A percentile compares a stretch with the other conserved stretches of the same genome.
These are phyloP conservation scores for Trichoderma gamsii DNA, from an alignment of 495 filamentous ascomycete genomes.

Conservation along the genomic window DNA sequence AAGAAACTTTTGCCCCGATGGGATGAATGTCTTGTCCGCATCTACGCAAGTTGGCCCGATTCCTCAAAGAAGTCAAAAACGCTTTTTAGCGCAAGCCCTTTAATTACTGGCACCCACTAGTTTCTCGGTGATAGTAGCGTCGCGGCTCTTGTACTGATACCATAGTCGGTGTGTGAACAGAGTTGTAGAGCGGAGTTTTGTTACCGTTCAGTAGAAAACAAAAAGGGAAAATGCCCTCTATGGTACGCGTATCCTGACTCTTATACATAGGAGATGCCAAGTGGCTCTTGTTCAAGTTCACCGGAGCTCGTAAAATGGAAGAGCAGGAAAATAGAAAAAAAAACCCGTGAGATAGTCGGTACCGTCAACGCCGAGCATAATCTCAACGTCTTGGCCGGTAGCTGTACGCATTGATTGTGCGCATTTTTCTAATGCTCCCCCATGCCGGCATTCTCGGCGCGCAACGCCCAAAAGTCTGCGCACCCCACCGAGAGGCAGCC, in stretches of 20 bases:
- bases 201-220: neutral
- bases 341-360: neutral
- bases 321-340: neutral
- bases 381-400: neutral
- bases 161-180: no score
- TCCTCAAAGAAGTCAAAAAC: neutral
- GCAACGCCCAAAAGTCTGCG: neutral
- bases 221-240: neutral
- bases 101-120: neutral
- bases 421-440: neutral
- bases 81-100: neutral
- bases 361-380: neutral
- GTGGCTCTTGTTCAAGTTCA: neutral
- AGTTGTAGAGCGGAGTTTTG: neutral
- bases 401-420: constrained; percentile 2
- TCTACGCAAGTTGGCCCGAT: neutral
- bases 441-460: constrained; percentile 8
- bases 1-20: neutral
- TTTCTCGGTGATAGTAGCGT: no score
- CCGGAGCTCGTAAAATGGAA: neutral
- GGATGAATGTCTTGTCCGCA: neutral
- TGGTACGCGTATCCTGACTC: neutral
- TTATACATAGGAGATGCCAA: neutral
- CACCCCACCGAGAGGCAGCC: neutral
- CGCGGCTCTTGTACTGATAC: no score